Base-by-base conservation (phyloP, 2,329 filamentous ascomycete species). In the Dactylellina parvicollis region DNA sequence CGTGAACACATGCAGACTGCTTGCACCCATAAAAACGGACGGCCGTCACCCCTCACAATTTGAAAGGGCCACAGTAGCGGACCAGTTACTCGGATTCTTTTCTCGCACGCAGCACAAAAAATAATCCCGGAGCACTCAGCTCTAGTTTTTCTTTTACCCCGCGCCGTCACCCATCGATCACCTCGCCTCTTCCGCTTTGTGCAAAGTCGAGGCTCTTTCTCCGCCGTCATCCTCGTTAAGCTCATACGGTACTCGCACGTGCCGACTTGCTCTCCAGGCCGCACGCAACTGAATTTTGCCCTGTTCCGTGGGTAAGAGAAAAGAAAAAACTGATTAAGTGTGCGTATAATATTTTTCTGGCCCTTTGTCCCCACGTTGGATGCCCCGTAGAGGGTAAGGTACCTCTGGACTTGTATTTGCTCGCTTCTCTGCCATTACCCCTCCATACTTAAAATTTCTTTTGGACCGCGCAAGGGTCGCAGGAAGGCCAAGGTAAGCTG, bases 111-210 rank as follows among this genome's bases (percentile, higher is more conserved):
- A 67, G 42, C 40, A 32, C 49, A 54, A 65, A 56, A 70, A 70
- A 64, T 72, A 72, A 72, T 32, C 67, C 67, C 59, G 42, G 67
- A 34, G 52, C 57, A 55, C 52, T 52, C 57, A 50, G 52, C 38
- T 46, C 66, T 52, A 46, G 36, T 62, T 47, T 50, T 71, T 56
- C 44, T 65, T 54, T 59, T 72, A 72, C 57, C 67, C 67, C 67
- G 67, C 66, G 66, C 46, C 54, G 54, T 42, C 52, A 57, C 61
- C 56, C 20, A 62, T 71, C 67, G 67, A 65, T 59, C 66, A 62
- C 42, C 50, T 71, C 42, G 67, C 59, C 67, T 65, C 67, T 64
- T 64, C 67, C 67, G 67, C 46, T 72, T 62, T 72, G 67, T 59
- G 59, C 52, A 64, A 65, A 72, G 50, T 64, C 57, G 66, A 62